These are phyloP conservation scores for Annulohypoxylon maeteangense DNA, from an alignment of 495 filamentous ascomycete species.

Conservation along the genomic window DNA sequence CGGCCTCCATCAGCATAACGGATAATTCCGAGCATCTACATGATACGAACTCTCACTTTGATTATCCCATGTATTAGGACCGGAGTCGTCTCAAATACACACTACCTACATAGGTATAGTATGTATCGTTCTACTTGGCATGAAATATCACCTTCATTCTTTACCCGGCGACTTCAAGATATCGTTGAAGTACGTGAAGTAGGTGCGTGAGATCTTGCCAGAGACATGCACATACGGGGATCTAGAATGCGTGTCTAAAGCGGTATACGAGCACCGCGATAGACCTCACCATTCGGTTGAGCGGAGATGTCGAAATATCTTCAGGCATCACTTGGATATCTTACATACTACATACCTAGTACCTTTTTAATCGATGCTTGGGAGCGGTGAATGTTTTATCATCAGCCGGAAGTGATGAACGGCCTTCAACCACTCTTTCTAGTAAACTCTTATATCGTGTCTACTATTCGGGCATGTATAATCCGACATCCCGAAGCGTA, in stretches of 20 bases:
- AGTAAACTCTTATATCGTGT: conserved; percentile 9
- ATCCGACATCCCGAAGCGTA: conserved; percentile 14
- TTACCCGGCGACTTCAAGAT: conserved; percentile 5
- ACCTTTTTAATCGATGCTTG: neutral
- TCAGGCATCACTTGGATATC: neutral
- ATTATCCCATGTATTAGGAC: neutral
- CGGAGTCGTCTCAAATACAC: neutral
- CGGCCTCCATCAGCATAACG: neutral
- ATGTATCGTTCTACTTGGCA: neutral
- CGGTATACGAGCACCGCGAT: neutral
- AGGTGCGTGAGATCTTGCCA: neutral
- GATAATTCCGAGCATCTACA: neutral
- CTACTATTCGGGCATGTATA: conserved; percentile 9
- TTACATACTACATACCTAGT: neutral
- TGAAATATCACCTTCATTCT: neutral
- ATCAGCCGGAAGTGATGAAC: neutral
- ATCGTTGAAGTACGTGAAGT: neutral
- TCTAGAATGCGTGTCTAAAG: neutral
- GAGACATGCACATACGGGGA: neutral
- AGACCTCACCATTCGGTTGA: conserved; percentile 11
- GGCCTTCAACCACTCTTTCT: neutral
- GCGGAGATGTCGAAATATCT: neutral
- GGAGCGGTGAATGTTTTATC: neutral
- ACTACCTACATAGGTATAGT: neutral
- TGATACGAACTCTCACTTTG: neutral